Evolutionary conservation across 352 stramenopile genomes (phyloP).

Genomic region (Phytopythium montanum): DNA sequence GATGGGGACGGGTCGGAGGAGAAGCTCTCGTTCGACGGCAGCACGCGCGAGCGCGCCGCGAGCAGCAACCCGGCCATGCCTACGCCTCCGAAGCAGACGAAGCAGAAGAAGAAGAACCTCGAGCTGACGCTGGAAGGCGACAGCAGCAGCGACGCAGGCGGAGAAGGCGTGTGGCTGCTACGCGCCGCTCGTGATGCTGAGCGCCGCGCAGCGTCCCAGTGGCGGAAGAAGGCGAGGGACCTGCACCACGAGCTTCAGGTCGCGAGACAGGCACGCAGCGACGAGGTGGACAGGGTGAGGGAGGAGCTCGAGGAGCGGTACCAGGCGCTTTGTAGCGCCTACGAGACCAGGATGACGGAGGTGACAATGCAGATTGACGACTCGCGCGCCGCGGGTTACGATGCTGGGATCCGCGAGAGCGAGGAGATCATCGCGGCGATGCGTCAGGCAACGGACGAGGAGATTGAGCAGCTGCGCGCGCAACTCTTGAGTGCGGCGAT

Average conservation of each 20-base stretch:
- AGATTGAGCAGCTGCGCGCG: conserved; percentile 23
- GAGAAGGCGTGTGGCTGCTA: conserved; percentile 43
- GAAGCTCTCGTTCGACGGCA: conserved; percentile 14
- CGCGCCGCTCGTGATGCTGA: conserved; percentile 33
- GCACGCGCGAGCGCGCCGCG: conserved; percentile 9
- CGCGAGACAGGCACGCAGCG: conserved; percentile 32
- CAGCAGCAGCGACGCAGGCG: conserved; percentile 16
- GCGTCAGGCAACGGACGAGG: conserved; percentile 39
- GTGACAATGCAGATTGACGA: conserved; percentile 76
- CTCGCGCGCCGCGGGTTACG: conserved; percentile 57
- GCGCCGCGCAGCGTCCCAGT: conserved; percentile 43
- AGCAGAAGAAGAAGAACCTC: conserved; percentile 13
- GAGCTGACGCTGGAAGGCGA: conserved; percentile 6
- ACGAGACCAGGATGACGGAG: conserved; percentile 69
- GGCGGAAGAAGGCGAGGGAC: conserved; percentile 66
- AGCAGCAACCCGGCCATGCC: conserved; percentile 12
- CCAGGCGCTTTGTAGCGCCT: conserved; percentile 61
- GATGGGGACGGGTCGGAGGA: conserved; percentile 14
- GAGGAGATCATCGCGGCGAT: conserved; percentile 66
- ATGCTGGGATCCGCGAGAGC: conserved; percentile 76
- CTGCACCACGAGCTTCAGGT: conserved; percentile 55
- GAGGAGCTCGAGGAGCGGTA: conserved; percentile 56
- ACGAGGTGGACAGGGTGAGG: conserved; percentile 41
- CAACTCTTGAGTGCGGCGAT: conserved; percentile 14
- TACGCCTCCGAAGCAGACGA: conserved; percentile 1